These are phyloP conservation scores for Blastocladiella britannica DNA, from an alignment of 192 early-diverging fungal species.

Conservation along the genomic window DNA sequence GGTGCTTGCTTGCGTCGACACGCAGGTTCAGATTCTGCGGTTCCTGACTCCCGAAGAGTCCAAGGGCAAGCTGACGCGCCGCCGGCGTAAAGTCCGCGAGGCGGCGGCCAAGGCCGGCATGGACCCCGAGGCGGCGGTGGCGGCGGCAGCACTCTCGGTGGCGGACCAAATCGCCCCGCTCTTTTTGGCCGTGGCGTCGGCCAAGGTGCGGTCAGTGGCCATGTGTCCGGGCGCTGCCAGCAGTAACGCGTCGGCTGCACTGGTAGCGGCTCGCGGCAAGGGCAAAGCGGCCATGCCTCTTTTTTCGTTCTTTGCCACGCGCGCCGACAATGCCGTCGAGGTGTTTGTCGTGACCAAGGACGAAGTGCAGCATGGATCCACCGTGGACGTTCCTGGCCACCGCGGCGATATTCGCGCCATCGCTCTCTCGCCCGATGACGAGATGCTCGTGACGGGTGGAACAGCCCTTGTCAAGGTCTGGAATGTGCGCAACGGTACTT, in stretches of 20 bases:
- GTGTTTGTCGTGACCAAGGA: constrained; percentile 43
- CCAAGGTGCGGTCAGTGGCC: constrained; percentile 65
- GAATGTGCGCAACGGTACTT: constrained; percentile 61
- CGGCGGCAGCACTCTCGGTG: constrained; percentile 22
- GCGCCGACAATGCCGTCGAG: constrained; percentile 69
- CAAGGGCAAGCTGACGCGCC: constrained; percentile 58
- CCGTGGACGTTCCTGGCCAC: constrained; percentile 73
- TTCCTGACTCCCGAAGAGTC: constrained; percentile 57
- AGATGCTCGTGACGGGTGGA: constrained; percentile 59
- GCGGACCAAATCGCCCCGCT: constrained; percentile 58
- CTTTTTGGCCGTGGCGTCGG: constrained; percentile 45
- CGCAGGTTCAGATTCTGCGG: constrained; percentile 63
- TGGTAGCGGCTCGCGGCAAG: neutral
- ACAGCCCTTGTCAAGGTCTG: constrained; percentile 65
- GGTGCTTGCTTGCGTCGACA: constrained; percentile 59
- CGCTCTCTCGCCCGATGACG: constrained; percentile 73
- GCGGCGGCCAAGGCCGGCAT: constrained; percentile 17
- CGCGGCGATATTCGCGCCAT: constrained; percentile 74
- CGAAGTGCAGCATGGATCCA: constrained; percentile 37
- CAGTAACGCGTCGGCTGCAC: no score
- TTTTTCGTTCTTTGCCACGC: constrained; percentile 39
- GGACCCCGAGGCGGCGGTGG: constrained; percentile 17
- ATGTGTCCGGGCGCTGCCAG: constrained; percentile 23
- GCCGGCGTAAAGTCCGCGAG: constrained; percentile 53
- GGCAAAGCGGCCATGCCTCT: neutral